Conservation (phyloP, 345 rosid species). For the Eucalyptus brandiana region DNA sequence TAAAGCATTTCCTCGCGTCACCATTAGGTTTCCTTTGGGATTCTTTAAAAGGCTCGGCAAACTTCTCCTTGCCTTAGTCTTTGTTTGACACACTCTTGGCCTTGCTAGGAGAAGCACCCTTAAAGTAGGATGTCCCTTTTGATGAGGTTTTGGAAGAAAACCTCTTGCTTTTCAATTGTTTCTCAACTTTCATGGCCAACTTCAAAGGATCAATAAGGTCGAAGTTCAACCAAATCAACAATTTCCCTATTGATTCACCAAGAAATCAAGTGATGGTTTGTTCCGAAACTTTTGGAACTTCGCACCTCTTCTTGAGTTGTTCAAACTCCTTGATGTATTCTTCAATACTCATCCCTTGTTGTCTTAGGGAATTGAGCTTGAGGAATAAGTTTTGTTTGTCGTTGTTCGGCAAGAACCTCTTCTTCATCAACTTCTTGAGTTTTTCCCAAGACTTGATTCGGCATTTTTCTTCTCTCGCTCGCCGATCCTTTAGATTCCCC, state of each 20-base stretch:
- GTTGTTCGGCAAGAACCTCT: not conserved
- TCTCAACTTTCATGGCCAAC: no score
- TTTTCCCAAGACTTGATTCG: not conserved
- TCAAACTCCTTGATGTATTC: not conserved
- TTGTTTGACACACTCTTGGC: no score
- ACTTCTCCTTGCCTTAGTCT: not conserved
- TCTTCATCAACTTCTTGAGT: not conserved
- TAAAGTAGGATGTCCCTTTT: not conserved
- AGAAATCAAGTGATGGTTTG: not conserved
- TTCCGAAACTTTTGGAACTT: not conserved
- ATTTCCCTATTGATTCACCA: no score
- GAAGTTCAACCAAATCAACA: not conserved
- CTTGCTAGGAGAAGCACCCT: not conserved
- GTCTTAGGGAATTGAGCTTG: not conserved
- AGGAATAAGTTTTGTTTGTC: no score
- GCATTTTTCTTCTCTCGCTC: not conserved
- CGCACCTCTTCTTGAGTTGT: not conserved
- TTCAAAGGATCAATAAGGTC: no score
- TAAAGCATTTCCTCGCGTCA: not conserved
- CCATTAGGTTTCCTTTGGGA: not conserved
- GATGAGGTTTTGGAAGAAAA: no score
- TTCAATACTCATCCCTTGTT: not conserved
- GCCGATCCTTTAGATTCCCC: not conserved
- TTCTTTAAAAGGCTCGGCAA: not conserved
- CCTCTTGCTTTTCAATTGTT: no score